Conservation (phyloP, 805 yeast species). For the Metschnikowia koreensis region DNA sequence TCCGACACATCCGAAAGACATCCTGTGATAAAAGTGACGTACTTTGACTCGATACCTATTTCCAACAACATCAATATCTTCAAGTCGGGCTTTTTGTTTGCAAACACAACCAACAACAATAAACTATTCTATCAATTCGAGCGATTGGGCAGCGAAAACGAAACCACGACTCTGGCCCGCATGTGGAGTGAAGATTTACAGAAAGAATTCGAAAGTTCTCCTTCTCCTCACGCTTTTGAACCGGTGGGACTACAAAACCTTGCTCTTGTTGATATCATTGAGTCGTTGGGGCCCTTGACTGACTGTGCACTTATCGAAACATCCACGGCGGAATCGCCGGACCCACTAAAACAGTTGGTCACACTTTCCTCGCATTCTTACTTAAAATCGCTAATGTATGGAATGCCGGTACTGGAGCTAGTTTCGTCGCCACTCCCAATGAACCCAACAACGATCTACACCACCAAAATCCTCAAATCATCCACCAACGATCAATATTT, state of each 20-base stretch:
- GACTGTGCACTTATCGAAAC: slow-evolving; percentile 24
- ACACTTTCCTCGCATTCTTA: slow-evolving; percentile 43
- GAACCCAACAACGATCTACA: slow-evolving; percentile 58
- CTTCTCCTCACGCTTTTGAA: slow-evolving; percentile 16
- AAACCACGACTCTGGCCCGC: slow-evolving; percentile 16
- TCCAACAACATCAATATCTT: slow-evolving; percentile 58
- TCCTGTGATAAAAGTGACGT: slow-evolving; percentile 42
- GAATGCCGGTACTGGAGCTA: slow-evolving; percentile 57
- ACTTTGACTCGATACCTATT: slow-evolving; percentile 74
- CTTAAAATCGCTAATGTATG: slow-evolving; percentile 51
- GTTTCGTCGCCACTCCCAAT: slow-evolving; percentile 78
- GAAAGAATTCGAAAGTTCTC: background rate
- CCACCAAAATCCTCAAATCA: slow-evolving; percentile 47
- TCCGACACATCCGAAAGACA: slow-evolving; percentile 22
- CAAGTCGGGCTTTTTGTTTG: slow-evolving; percentile 73
- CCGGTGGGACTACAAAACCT: slow-evolving; percentile 52
- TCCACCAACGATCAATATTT: slow-evolving; percentile 60
- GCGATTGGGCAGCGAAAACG: slow-evolving; percentile 60
- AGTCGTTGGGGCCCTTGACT: slow-evolving; percentile 52
- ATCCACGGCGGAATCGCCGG: slow-evolving; percentile 11
- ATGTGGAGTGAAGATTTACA: slow-evolving; percentile 6
- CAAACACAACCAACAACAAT: slow-evolving; percentile 60
- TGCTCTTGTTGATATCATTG: slow-evolving; percentile 51
- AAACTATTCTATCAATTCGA: slow-evolving; percentile 77
- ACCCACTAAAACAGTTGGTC: slow-evolving; percentile 23